phyloP scores from a whole-genome alignment of 768 basidiomycete genomes.

The Boletus vermiculosoides region DNA sequence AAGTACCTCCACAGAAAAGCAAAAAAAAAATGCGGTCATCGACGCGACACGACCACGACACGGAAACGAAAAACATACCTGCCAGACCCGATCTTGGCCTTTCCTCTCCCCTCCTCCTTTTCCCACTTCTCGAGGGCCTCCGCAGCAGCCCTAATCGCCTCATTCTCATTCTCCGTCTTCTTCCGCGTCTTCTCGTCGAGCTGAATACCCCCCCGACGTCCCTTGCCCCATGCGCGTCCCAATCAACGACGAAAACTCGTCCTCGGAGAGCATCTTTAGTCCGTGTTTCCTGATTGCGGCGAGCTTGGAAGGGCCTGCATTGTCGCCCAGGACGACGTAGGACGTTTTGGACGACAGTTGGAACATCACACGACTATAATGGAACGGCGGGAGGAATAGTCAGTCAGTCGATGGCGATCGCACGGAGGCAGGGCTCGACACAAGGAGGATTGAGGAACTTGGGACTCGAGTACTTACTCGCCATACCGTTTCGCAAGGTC shows the following conservation, averaged over 20 bases:
- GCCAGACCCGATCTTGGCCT: too few relatives aligned
- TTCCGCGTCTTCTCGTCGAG: conserved; percentile 80
- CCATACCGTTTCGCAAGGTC: conserved; percentile 93
- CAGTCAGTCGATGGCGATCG: neutral
- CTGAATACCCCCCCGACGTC: conserved; percentile 28
- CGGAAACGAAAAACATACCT: too few relatives aligned
- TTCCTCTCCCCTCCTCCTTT: too few relatives aligned
- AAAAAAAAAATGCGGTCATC: too few relatives aligned
- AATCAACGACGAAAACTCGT: conserved; percentile 83
- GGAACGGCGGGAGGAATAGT: too few relatives aligned
- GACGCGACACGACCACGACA: too few relatives aligned
- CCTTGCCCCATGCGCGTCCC: conserved; percentile 58
- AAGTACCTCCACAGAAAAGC: too few relatives aligned
- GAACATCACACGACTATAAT: conserved; percentile 70
- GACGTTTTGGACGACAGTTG: too few relatives aligned
- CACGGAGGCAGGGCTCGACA: neutral
- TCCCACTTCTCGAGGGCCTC: too few relatives aligned
- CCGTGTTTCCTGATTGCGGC: conserved; percentile 79
- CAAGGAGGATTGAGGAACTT: conserved; percentile 1
- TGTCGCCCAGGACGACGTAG: conserved; percentile 82
- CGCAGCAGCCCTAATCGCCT: too few relatives aligned
- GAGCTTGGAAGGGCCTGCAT: conserved; percentile 89
- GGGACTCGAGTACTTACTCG: conserved; percentile 56
- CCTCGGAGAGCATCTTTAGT: conserved; percentile 77
- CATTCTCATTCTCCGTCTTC: conserved; percentile 72